Base-by-base conservation (phyloP, 2,329 filamentous ascomycete genomes). In the Trichothecium roseum region DNA sequence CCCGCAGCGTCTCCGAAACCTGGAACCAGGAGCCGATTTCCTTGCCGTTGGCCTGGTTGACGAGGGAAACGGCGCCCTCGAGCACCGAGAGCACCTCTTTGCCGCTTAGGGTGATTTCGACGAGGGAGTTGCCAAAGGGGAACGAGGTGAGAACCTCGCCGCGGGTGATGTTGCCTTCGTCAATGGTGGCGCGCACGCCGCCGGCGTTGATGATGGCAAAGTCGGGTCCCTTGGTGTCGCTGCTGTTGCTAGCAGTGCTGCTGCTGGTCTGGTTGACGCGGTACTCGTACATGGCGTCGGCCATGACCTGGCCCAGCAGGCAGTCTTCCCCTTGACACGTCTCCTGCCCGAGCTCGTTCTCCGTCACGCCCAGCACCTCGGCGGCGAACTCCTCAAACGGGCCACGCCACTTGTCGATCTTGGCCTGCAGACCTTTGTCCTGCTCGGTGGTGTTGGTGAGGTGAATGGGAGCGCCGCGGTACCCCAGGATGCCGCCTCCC, bases 131-230 rank as follows among this genome's bases (percentile, higher is more conserved):
- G 37, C 72, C 71, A 42, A 81, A 81, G 28, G 77, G 77, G 54
- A 81, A 81, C 0, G 73, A 66, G 0, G 73, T 79, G 3, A 80
- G 59, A 5, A 81, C 69, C 40, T 78, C 68, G 36, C 76, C 76
- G 26, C 74, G 70, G 4, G 75, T 81, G 47, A 81, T 69, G 36
- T 69, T 54, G 8, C 77, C 78, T 14, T 57, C 51, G 29, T 76
- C 73, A 35, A 81, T 81, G 26, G 69, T 72, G 3, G 76, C 73
- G 15, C 77, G 74, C 35, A 81, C 67, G 18, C 76, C 76, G 12
- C 77, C 77, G 1, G 70, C 69, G 51, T 81, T 81, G 54, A 76
- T 70, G 32, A 82, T 53, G 1, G 74, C 73, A 39, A 79, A 77
- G 46, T 65, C 63, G 18, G 69, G 63, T 8, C 54, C 39, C 26